phyloP scores from a whole-genome alignment of 495 filamentous ascomycete genomes.

The Tuber magnatum region DNA sequence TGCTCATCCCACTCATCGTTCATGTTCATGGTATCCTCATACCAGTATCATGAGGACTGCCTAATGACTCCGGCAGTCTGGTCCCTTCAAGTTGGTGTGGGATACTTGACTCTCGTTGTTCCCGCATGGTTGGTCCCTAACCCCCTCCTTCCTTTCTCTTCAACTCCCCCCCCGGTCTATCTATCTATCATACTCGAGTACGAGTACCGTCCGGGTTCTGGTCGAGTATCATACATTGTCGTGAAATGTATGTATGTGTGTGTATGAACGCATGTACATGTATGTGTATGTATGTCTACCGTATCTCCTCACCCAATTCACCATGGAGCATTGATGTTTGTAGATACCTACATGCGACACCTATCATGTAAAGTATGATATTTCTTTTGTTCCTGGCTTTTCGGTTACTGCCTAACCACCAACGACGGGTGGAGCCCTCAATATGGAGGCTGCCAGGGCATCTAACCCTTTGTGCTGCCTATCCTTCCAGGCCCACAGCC shows the following conservation, averaged over 20 bases:
- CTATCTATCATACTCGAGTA: too few relatives aligned
- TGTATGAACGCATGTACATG: constrained; percentile 18
- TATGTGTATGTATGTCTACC: constrained; percentile 27
- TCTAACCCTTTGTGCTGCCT: not conserved
- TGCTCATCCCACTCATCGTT: constrained; percentile 39
- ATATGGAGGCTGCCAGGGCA: not conserved
- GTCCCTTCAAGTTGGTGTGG: constrained; percentile 28
- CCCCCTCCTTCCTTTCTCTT: too few relatives aligned
- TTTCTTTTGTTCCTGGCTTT: constrained; percentile 29
- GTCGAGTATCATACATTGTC: not conserved
- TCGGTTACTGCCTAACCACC: constrained; percentile 29
- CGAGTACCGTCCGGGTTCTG: not conserved
- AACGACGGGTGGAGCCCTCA: constrained; percentile 5
- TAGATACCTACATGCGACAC: constrained; percentile 37
- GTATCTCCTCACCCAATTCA: constrained; percentile 15
- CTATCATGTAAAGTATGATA: constrained; percentile 28
- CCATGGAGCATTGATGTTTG: constrained; percentile 21
- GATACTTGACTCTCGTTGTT: constrained; percentile 36
- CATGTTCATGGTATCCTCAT: constrained; percentile 17
- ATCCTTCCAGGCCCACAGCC: constrained; percentile 1
- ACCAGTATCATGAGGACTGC: constrained; percentile 29
- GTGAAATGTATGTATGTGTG: constrained; percentile 17
- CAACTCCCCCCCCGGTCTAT: constrained; percentile 12
- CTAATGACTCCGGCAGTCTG: constrained; percentile 37
- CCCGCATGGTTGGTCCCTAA: constrained; percentile 29